Conservation (phyloP, 2,329 filamentous ascomycete genomes). For the Clarireedia sp. region DNA sequence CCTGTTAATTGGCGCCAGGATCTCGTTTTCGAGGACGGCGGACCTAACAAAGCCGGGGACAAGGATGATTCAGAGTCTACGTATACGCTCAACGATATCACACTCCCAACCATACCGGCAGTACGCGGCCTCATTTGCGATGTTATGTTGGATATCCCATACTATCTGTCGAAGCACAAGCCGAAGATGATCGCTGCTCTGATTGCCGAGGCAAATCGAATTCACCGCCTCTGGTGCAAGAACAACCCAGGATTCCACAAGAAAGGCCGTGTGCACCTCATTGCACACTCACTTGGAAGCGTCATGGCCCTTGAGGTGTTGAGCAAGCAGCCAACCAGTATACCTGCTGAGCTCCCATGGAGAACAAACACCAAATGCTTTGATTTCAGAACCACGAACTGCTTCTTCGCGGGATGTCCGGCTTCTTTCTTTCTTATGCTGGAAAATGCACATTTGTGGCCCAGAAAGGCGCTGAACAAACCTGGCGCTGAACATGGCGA, state of each 20-base stretch:
- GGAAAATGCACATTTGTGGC: slow-evolving; percentile 63
- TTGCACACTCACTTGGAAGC: slow-evolving; percentile 88
- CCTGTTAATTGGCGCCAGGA: slow-evolving; percentile 91
- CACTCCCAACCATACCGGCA: slow-evolving; percentile 79
- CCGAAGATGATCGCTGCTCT: slow-evolving; percentile 88
- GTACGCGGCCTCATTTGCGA: slow-evolving; percentile 93
- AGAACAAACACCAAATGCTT: slow-evolving; percentile 54
- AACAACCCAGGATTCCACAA: slow-evolving; percentile 85
- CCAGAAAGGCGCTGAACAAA: slow-evolving; percentile 68
- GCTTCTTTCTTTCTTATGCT: slow-evolving; percentile 88
- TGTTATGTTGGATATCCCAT: slow-evolving; percentile 97
- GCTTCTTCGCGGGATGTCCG: slow-evolving; percentile 86
- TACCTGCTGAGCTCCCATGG: slow-evolving; percentile 35
- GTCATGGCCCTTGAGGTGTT: slow-evolving; percentile 92
- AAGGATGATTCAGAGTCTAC: slow-evolving; percentile 49
- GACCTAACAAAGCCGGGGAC: slow-evolving; percentile 48
- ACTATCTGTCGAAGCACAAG: slow-evolving; percentile 95
- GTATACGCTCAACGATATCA: slow-evolving; percentile 78
- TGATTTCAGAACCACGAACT: slow-evolving; percentile 83
- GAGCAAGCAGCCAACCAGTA: slow-evolving; percentile 73
- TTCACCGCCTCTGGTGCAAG: slow-evolving; percentile 90
- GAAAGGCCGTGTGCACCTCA: slow-evolving; percentile 77
- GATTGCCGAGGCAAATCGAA: slow-evolving; percentile 82
- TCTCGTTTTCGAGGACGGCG: slow-evolving; percentile 77
- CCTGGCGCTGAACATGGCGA: slow-evolving; percentile 63